Conservation (phyloP, 192 early-diverging fungal genomes). For the Gamsiella multidivaricata region DNA sequence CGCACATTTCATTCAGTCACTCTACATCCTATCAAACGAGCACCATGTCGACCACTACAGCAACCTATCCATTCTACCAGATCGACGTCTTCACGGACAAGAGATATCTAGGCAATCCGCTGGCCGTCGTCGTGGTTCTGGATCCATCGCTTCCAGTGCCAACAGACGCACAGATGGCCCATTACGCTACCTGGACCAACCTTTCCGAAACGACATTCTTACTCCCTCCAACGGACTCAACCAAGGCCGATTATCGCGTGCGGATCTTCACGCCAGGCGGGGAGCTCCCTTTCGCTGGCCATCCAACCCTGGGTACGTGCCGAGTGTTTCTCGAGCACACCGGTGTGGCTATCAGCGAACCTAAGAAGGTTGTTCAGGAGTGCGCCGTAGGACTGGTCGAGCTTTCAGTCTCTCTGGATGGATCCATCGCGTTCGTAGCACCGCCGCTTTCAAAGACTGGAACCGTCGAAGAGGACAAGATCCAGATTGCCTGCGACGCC, state of each 20-base stretch:
- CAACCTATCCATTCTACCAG: slow-evolving; percentile 36
- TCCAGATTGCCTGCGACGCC: slow-evolving; percentile 11
- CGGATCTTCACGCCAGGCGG: slow-evolving; percentile 22
- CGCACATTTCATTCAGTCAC: background rate
- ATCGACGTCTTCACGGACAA: slow-evolving; percentile 39
- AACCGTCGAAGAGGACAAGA: slow-evolving; percentile 14
- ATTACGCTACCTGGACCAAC: slow-evolving; percentile 33
- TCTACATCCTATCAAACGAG: background rate
- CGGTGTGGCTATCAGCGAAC: background rate
- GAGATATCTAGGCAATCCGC: slow-evolving; percentile 18
- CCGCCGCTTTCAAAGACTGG: slow-evolving; percentile 28
- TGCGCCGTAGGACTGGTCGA: slow-evolving; percentile 31
- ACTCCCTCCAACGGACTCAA: slow-evolving; percentile 26
- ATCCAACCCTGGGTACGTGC: slow-evolving; percentile 29
- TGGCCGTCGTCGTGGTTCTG: slow-evolving; percentile 28
- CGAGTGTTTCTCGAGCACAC: slow-evolving; percentile 24
- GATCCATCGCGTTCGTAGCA: slow-evolving; percentile 20
- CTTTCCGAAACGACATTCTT: slow-evolving; percentile 36
- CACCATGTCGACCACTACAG: background rate
- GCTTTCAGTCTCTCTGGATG: background rate
- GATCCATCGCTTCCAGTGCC: slow-evolving; percentile 25
- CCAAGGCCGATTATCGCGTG: slow-evolving; percentile 30
- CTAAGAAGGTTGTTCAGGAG: slow-evolving; percentile 25
- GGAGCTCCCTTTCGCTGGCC: slow-evolving; percentile 32
- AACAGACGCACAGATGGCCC: slow-evolving; percentile 18